Conservation (phyloP, 139 green algal genomes). For the Dunaliella sp. region DNA sequence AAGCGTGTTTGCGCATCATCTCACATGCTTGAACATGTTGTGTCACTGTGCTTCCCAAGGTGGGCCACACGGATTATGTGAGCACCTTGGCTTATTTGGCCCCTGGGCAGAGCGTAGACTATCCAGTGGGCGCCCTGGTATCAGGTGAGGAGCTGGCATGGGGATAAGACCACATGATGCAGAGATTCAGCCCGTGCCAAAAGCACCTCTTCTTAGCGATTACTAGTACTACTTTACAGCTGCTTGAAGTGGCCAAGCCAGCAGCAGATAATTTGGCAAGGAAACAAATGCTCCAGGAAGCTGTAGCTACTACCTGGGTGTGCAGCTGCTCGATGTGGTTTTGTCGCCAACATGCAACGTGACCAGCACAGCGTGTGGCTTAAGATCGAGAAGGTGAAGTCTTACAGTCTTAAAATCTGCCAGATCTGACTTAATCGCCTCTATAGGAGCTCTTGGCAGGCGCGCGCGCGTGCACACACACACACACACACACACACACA, state of each 20-base stretch:
- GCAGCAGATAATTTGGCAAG: too few species aligned
- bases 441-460: not conserved
- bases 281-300: too few species aligned
- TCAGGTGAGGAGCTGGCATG: slow-evolving; percentile 46
- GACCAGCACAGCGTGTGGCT: too few species aligned
- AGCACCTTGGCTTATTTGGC: slow-evolving; percentile 61
- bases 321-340: too few species aligned
- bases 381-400: too few species aligned
- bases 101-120: slow-evolving; percentile 14
- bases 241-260: too few species aligned
- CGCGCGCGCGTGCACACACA: not conserved
- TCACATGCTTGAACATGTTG: not conserved
- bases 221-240: not conserved
- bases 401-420: too few species aligned
- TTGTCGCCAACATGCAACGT: not conserved
- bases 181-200: not conserved
- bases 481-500: not conserved
- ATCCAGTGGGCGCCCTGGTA: slow-evolving; percentile 57
- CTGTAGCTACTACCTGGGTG: too few species aligned
- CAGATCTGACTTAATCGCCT: not conserved
- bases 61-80: slow-evolving; percentile 86
- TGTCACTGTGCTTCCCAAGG: slow-evolving; percentile 33
- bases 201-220: not conserved
- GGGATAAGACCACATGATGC: not conserved
- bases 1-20: slow-evolving; percentile 4